phyloP scores from a whole-genome alignment of 2,329 filamentous ascomycete genomes.

The Lojkania enalia region DNA sequence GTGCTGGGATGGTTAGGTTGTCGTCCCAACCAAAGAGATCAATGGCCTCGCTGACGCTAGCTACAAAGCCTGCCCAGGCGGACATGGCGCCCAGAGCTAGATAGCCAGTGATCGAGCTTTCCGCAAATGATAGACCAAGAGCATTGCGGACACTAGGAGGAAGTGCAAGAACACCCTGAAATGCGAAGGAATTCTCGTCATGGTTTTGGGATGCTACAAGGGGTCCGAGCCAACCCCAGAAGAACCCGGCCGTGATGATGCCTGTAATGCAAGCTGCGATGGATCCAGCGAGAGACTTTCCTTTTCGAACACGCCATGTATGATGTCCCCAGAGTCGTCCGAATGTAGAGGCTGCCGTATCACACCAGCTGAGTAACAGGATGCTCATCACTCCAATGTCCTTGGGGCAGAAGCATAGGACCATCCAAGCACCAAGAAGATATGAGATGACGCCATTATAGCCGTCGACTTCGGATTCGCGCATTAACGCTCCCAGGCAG shows the following conservation, averaged over 20 bases:
- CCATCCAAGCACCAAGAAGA: slow-evolving; percentile 84
- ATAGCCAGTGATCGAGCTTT: slow-evolving; percentile 68
- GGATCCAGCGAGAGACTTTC: slow-evolving; percentile 91
- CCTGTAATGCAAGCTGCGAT: slow-evolving; percentile 82
- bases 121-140: slow-evolving; percentile 62
- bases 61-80: slow-evolving; percentile 84
- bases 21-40: slow-evolving; percentile 96
- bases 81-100: slow-evolving; percentile 80
- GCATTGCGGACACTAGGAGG: slow-evolving; percentile 62
- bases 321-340: slow-evolving; percentile 87
- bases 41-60: slow-evolving; percentile 84
- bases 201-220: slow-evolving; percentile 38
- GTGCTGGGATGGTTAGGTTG: slow-evolving; percentile 92
- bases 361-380: slow-evolving; percentile 93
- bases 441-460: slow-evolving; percentile 99
- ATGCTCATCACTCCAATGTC: slow-evolving; percentile 89
- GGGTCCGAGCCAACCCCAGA: slow-evolving; percentile 86
- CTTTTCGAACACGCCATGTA: slow-evolving; percentile 79
- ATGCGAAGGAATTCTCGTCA: slow-evolving; percentile 71
- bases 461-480: slow-evolving; percentile 88
- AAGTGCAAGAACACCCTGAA: slow-evolving; percentile 73
- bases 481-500: slow-evolving; percentile 87
- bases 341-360: slow-evolving; percentile 94
- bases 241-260: slow-evolving; percentile 77
- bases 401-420: slow-evolving; percentile 86